Evolutionary conservation across 1,284 basidiomycete genomes (phyloP).

Genomic region (Puccinia hordei): DNA sequence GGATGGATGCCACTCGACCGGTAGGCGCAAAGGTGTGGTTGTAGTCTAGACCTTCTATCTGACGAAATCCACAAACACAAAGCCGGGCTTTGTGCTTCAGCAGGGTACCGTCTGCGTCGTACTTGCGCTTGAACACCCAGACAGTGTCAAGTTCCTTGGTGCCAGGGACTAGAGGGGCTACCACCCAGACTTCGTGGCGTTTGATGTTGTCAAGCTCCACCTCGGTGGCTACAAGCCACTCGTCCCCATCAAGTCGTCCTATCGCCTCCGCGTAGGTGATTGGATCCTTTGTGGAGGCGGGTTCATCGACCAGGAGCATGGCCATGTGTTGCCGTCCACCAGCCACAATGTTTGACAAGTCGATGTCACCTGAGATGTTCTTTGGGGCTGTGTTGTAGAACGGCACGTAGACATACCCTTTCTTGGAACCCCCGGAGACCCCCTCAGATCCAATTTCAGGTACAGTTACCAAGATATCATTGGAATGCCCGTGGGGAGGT

Average conservation of each 20-base stretch:
- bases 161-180: background rate
- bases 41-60: slow-evolving; percentile 16
- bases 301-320: background rate
- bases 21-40: slow-evolving; percentile 25
- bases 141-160: background rate
- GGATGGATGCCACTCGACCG: background rate
- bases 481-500: too few species aligned
- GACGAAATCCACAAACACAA: background rate
- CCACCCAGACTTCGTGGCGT: background rate
- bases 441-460: too few species aligned
- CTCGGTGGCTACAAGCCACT: slow-evolving; percentile 15
- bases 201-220: slow-evolving; percentile 12
- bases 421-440: background rate
- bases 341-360: background rate
- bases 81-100: background rate
- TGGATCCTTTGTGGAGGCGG: background rate
- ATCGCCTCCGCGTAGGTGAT: slow-evolving; percentile 20
- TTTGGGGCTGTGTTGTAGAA: background rate
- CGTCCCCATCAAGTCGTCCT: background rate
- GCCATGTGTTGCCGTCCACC: background rate
- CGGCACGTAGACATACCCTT: background rate
- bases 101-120: background rate
- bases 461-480: too few species aligned
- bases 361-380: slow-evolving; percentile 8
- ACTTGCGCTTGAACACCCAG: slow-evolving; percentile 1